Conservation (phyloP, 306 rosid genomes). For the Mimosa pudica region DNA sequence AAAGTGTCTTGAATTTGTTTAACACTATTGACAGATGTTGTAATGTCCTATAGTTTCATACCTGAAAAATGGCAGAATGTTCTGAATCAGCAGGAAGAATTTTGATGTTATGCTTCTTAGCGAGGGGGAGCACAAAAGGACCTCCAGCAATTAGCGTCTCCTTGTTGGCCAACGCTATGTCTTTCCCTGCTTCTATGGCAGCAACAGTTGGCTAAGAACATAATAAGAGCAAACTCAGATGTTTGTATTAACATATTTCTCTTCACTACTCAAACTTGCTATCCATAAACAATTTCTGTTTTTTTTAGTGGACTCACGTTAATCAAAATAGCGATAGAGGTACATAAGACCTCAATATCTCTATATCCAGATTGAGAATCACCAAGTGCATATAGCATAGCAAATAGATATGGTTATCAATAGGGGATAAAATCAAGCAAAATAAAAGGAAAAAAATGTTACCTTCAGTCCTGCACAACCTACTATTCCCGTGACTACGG, state of each 20-base stretch:
- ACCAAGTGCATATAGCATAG: not conserved
- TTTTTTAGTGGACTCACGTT: constrained; percentile 9
- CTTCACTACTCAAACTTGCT: constrained; percentile 9
- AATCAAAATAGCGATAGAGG: constrained; percentile 16
- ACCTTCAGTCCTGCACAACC: constrained; percentile 99
- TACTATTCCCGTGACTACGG: constrained; percentile 94
- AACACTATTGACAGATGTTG: constrained; percentile 2
- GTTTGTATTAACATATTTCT: constrained; percentile 14
- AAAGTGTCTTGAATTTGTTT: constrained; percentile 21
- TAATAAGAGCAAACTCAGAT: constrained; percentile 46
- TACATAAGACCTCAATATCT: constrained; percentile 7
- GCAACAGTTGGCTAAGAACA: constrained; percentile 93
- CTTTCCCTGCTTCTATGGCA: constrained; percentile 98
- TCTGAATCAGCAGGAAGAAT: constrained; percentile 99
- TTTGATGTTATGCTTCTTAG: constrained; percentile 86
- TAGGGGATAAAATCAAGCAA: constrained; percentile 7
- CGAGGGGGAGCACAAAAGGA: constrained; percentile 98
- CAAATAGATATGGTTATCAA: constrained; percentile 14
- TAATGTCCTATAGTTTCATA: constrained; percentile 48
- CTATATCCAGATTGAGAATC: not conserved
- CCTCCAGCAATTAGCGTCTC: constrained; percentile 99
- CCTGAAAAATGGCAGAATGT: constrained; percentile 99
- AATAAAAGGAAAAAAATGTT: constrained; percentile 19
- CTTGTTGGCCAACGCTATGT: constrained; percentile 98
- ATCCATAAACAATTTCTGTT: not conserved